Evolutionary conservation across 1,284 basidiomycete species (phyloP).

Genomic region (Puccinia coronata): DNA sequence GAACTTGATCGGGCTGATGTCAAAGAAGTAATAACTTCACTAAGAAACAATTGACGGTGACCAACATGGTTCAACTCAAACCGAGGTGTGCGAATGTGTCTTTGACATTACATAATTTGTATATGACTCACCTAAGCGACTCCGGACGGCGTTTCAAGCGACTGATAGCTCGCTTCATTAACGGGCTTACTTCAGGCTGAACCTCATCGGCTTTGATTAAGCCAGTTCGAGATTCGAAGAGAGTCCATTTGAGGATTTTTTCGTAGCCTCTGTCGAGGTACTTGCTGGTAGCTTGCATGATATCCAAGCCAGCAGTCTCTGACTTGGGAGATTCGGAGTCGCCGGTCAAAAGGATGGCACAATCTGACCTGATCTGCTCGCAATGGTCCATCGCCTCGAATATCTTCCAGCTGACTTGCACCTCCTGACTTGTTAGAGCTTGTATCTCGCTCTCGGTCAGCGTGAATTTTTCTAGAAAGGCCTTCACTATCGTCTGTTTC

Average conservation of each 20-base stretch:
- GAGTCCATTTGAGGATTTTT: constrained; percentile 82
- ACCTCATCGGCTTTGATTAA: constrained; percentile 69
- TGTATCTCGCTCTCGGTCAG: constrained; percentile 72
- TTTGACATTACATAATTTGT: neutral
- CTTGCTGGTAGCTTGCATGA: constrained; percentile 77
- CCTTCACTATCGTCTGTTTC: constrained; percentile 70
- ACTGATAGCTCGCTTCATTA: constrained; percentile 72
- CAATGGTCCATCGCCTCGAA: constrained; percentile 86
- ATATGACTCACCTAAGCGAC: constrained; percentile 69
- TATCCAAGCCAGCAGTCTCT: constrained; percentile 69
- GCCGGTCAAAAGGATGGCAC: constrained; percentile 80
- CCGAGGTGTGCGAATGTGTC: no score
- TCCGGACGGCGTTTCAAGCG: constrained; percentile 75
- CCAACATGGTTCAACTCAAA: neutral
- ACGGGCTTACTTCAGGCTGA: constrained; percentile 73
- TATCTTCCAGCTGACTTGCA: constrained; percentile 71
- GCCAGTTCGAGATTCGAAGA: constrained; percentile 75
- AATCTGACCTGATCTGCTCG: constrained; percentile 77
- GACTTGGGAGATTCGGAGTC: constrained; percentile 60
- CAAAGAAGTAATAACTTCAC: constrained; percentile 76
- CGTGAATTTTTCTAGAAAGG: constrained; percentile 83
- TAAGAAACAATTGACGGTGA: constrained; percentile 56
- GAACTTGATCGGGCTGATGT: constrained; percentile 79
- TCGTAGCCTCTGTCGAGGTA: constrained; percentile 85
- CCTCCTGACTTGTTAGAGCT: constrained; percentile 74